Percentiles rank a stretch among this genome's conserved stretches.
Evolutionary conservation across 2,329 filamentous ascomycete genomes (phyloP).

Genomic region (Aspergillus cejpii): DNA sequence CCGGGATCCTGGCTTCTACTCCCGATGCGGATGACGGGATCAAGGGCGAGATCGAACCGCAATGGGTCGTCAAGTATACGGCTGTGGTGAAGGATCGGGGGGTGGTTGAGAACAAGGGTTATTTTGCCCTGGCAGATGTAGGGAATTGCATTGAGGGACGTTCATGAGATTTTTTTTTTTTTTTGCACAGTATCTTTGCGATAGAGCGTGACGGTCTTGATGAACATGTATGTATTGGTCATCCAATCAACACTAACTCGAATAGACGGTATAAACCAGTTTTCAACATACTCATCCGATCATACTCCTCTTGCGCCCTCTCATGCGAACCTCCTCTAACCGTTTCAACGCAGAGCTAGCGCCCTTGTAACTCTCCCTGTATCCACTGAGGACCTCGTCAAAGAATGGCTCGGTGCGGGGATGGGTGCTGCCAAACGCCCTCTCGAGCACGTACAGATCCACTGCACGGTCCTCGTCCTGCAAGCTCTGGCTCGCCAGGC

Average conservation of each 20-base stretch:
- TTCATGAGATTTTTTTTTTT: conserved; percentile 16
- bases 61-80: conserved; percentile 97
- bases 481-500: conserved; percentile 70
- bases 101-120: conserved; percentile 97
- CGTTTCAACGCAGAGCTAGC: conserved; percentile 68
- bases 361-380: conserved; percentile 67
- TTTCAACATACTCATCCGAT: conserved; percentile 56
- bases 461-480: conserved; percentile 92
- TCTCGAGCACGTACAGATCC: conserved; percentile 89
- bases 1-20: conserved; percentile 64
- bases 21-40: conserved; percentile 51
- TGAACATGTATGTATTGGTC: conserved; percentile 1
- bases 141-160: conserved; percentile 39
- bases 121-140: conserved; percentile 80
- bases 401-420: conserved; percentile 76
- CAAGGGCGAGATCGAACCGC: conserved; percentile 70
- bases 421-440: conserved; percentile 92
- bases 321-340: conserved; percentile 85
- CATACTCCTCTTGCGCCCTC: conserved; percentile 96
- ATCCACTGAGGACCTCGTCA: conserved; percentile 64
- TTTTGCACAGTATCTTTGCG: background rate
- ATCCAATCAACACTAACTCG: background rate
- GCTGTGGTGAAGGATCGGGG: conserved; percentile 89
- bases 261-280: conserved; percentile 8
- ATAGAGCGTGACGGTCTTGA: background rate